A percentile compares a stretch with the other conserved stretches of the same genome.
phyloP scores from a whole-genome alignment of 2,329 filamentous ascomycete species.

The Periconia macrospinosa region DNA sequence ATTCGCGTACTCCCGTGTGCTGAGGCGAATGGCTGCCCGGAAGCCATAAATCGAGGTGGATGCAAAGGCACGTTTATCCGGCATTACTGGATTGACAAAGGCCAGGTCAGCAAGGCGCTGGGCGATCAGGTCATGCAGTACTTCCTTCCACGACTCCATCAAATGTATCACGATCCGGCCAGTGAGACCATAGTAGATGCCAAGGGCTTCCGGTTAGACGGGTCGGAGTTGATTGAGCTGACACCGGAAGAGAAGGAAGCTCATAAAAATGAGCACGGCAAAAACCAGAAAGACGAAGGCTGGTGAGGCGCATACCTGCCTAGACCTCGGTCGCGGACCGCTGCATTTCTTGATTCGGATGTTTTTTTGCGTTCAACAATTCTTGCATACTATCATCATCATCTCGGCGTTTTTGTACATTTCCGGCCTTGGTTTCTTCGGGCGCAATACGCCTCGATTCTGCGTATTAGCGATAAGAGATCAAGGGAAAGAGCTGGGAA shows the following conservation, averaged over 20 bases:
- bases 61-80: conserved; percentile 44
- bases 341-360: not conserved
- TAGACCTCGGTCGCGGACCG: not conserved
- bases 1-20: conserved; percentile 42
- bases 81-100: conserved; percentile 44
- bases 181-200: conserved; percentile 36
- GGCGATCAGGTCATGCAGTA: conserved; percentile 42
- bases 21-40: conserved; percentile 42
- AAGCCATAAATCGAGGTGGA: conserved; percentile 34
- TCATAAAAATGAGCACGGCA: conserved; percentile 19
- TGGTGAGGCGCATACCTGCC: conserved; percentile 19
- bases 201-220: conserved; percentile 37
- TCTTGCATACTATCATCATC: not conserved
- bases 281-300: conserved; percentile 42
- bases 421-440: not conserved
- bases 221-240: conserved; percentile 35
- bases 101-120: conserved; percentile 32
- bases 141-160: conserved; percentile 37
- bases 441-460: not conserved
- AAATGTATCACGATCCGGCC: conserved; percentile 31
- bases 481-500: too few species aligned
- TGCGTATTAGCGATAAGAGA: not conserved
- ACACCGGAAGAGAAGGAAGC: conserved; percentile 33
- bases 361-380: not conserved
- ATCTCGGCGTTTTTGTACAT: not conserved